Evolutionary conservation across 345 rosid species (phyloP).

Genomic region (Iberis pinnata): DNA sequence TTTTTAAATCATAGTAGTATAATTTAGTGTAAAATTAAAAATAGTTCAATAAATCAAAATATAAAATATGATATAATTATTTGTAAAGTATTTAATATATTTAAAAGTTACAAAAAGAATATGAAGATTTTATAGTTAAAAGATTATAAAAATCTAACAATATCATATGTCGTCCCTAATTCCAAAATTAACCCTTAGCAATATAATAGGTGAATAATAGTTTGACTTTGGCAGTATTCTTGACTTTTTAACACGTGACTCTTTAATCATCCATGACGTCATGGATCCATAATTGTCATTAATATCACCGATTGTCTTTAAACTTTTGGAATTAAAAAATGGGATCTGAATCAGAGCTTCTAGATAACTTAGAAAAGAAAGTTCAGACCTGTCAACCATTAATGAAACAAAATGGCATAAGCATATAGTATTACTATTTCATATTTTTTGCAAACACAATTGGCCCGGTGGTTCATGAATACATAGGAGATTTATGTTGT

Average conservation of each 20-base stretch:
- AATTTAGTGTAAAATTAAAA: too few species aligned
- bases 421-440: too few species aligned
- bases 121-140: too few species aligned
- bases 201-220: constrained; percentile 5
- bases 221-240: constrained; percentile 18
- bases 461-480: too few species aligned
- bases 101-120: too few species aligned
- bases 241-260: constrained; percentile 20
- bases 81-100: too few species aligned
- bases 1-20: too few species aligned
- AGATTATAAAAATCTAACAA: too few species aligned
- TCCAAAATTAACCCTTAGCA: neutral
- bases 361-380: constrained; percentile 10
- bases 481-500: too few species aligned
- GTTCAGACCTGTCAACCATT: constrained; percentile 14
- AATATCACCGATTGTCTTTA: neutral
- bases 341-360: constrained; percentile 13
- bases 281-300: constrained; percentile 15
- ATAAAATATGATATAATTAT: too few species aligned
- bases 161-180: neutral
- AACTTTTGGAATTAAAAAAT: neutral
- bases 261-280: constrained; percentile 28
- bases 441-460: too few species aligned
- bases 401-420: constrained; percentile 4
- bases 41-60: too few species aligned